phyloP scores from a whole-genome alignment of 345 rosid genomes.

The Moricandia moricandioides region DNA sequence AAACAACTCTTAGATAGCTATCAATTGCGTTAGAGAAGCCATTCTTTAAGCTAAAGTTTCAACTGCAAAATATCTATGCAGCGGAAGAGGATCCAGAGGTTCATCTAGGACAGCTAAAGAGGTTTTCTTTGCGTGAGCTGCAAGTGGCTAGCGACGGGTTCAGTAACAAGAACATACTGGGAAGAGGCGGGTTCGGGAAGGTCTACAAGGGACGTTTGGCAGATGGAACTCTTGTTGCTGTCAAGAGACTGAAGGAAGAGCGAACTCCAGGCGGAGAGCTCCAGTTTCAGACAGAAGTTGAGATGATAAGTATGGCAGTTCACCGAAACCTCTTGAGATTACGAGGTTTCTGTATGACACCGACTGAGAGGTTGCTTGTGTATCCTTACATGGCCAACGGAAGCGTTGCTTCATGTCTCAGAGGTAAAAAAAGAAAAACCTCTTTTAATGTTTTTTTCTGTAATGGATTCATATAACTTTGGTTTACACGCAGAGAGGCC shows the following conservation, averaged over 20 bases:
- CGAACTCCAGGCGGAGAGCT: constrained; percentile 97
- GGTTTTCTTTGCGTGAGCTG: constrained; percentile 88
- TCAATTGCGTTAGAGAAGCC: not conserved
- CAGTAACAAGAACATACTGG: constrained; percentile 87
- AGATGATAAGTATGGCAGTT: constrained; percentile 99
- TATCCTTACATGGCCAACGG: constrained; percentile 99
- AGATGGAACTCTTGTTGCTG: constrained; percentile 91
- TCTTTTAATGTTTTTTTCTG: not conserved
- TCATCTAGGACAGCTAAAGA: constrained; percentile 93
- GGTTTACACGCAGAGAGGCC: constrained; percentile 55
- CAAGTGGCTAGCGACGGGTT: constrained; percentile 95
- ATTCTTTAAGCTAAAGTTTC: not conserved
- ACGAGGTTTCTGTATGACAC: constrained; percentile 97
- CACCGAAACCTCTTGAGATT: constrained; percentile 89
- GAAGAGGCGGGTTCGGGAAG: constrained; percentile 98
- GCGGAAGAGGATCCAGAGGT: constrained; percentile 99
- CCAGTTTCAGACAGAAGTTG: constrained; percentile 98
- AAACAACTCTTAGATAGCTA: too few species aligned
- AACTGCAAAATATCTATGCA: constrained; percentile 36
- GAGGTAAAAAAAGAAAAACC: constrained; percentile 48
- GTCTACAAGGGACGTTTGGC: constrained; percentile 94
- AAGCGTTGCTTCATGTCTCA: constrained; percentile 93
- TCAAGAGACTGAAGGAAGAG: constrained; percentile 93
- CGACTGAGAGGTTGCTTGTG: constrained; percentile 86
- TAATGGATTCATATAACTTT: not conserved